These are phyloP conservation scores for Podospora appendiculata DNA, from an alignment of 495 filamentous ascomycete genomes.

Conservation along the genomic window DNA sequence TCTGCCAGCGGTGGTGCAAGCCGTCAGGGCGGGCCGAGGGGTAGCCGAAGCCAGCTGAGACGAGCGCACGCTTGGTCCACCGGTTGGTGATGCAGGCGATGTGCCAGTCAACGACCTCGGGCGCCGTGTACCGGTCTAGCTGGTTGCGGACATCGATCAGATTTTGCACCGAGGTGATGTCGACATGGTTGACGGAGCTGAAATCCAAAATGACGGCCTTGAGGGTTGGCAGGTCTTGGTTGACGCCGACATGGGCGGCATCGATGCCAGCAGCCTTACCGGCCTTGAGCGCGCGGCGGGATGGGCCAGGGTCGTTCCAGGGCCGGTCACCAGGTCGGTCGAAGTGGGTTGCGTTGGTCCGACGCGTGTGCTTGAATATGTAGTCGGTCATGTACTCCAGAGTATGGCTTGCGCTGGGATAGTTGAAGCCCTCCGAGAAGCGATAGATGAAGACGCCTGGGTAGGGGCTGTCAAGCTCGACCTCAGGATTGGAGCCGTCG, in stretches of 20 bases:
- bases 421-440: conserved; percentile 95
- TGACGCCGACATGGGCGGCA: conserved; percentile 32
- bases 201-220: conserved; percentile 95
- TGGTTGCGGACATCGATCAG: conserved; percentile 97
- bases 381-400: conserved; percentile 68
- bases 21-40: conserved; percentile 51
- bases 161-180: conserved; percentile 89
- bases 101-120: conserved; percentile 90
- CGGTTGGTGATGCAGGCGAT: conserved; percentile 91
- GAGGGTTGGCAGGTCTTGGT: conserved; percentile 58
- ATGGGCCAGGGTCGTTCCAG: conserved; percentile 91
- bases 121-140: conserved; percentile 78
- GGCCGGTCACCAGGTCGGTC: conserved; percentile 72
- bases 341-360: conserved; percentile 61
- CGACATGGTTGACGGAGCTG: conserved; percentile 91
- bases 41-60: conserved; percentile 88
- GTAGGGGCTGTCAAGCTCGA: conserved; percentile 72
- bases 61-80: conserved; percentile 94
- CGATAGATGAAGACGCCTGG: conserved; percentile 97
- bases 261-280: conserved; percentile 26
- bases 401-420: conserved; percentile 89
- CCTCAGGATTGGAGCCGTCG: conserved; percentile 85
- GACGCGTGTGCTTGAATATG: conserved; percentile 71
- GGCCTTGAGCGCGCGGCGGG: conserved; percentile 24
- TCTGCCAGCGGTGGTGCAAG: conserved; percentile 68